These are phyloP conservation scores for Prunella vulgaris DNA, from an alignment of 257 asterid genomes.

Conservation along the genomic window DNA sequence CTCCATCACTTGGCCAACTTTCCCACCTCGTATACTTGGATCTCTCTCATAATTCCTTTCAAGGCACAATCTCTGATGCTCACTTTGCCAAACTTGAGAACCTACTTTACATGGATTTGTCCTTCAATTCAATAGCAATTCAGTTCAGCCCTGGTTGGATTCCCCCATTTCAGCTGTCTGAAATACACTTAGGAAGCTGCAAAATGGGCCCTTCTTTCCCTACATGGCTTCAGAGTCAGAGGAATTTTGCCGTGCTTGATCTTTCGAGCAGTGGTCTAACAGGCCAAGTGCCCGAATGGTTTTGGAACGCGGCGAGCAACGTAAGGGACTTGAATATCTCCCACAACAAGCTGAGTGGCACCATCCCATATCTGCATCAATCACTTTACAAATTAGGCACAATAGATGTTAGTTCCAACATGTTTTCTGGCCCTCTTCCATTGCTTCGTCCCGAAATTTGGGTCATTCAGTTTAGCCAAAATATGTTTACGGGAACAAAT, in stretches of 20 bases:
- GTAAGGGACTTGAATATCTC: neutral
- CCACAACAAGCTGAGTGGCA: constrained; percentile 29
- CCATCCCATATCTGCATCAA: constrained; percentile 26
- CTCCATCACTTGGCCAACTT: constrained; percentile 16
- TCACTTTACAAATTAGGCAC: neutral
- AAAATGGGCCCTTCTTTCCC: constrained; percentile 34
- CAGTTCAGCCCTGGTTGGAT: constrained; percentile 17
- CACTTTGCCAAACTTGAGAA: constrained; percentile 22
- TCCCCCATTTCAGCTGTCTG: constrained; percentile 27
- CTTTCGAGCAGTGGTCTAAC: constrained; percentile 20
- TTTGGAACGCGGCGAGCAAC: constrained; percentile 20
- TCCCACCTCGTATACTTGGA: neutral
- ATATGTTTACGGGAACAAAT: constrained; percentile 25
- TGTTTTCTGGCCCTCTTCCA: constrained; percentile 26
- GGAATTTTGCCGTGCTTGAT: constrained; percentile 15
- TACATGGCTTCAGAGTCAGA: constrained; percentile 32
- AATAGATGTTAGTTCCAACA: constrained; percentile 25
- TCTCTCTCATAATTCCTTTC: constrained; percentile 15
- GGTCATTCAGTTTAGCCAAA: neutral
- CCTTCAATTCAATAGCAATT: constrained; percentile 19
- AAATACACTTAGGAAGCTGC: constrained; percentile 11
- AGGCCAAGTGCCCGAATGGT: constrained; percentile 32
- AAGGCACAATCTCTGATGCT: constrained; percentile 22
- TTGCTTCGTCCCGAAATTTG: neutral
- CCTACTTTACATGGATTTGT: constrained; percentile 21